Evolutionary conservation across 306 rosid genomes (phyloP).

Genomic region (Arachis stenosperma): DNA sequence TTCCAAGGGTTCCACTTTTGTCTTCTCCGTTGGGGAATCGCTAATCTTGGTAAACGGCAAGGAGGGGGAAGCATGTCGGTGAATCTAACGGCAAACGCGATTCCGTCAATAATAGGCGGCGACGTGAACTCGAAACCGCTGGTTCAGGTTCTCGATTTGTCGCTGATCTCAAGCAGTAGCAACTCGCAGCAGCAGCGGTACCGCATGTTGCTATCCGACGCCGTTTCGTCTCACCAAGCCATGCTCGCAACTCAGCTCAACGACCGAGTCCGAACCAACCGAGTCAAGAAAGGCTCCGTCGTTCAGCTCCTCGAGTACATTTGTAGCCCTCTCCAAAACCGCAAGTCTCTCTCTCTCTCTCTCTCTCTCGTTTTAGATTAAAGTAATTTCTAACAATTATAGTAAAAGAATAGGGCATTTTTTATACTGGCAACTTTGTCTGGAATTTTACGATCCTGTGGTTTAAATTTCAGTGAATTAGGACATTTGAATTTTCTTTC

Average conservation of each 20-base stretch:
- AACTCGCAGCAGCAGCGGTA: slow-evolving; percentile 66
- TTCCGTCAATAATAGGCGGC: slow-evolving; percentile 64
- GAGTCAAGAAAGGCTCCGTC: slow-evolving; percentile 72
- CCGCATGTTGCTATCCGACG: slow-evolving; percentile 76
- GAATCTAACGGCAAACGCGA: slow-evolving; percentile 84
- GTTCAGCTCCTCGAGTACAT: slow-evolving; percentile 87
- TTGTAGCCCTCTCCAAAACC: slow-evolving; percentile 61
- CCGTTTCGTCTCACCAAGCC: slow-evolving; percentile 65
- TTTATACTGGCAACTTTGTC: not conserved
- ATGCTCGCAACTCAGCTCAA: slow-evolving; percentile 87
- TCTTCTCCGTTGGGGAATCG: not conserved
- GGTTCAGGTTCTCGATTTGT: slow-evolving; percentile 74
- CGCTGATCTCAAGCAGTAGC: slow-evolving; percentile 43
- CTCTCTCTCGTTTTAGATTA: slow-evolving; percentile 17
- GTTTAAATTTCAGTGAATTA: not conserved
- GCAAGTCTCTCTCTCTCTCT: slow-evolving; percentile 64
- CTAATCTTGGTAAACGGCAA: not conserved
- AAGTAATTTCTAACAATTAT: slow-evolving; percentile 2
- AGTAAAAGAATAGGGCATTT: not conserved
- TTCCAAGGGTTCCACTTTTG: not conserved
- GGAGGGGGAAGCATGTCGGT: slow-evolving; percentile 57
- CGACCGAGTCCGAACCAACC: slow-evolving; percentile 58
- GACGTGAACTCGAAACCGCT: slow-evolving; percentile 81
- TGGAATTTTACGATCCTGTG: not conserved
- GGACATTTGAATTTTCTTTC: not conserved